Conservation (phyloP, 495 filamentous ascomycete genomes). For the Penicillium argentinense region DNA sequence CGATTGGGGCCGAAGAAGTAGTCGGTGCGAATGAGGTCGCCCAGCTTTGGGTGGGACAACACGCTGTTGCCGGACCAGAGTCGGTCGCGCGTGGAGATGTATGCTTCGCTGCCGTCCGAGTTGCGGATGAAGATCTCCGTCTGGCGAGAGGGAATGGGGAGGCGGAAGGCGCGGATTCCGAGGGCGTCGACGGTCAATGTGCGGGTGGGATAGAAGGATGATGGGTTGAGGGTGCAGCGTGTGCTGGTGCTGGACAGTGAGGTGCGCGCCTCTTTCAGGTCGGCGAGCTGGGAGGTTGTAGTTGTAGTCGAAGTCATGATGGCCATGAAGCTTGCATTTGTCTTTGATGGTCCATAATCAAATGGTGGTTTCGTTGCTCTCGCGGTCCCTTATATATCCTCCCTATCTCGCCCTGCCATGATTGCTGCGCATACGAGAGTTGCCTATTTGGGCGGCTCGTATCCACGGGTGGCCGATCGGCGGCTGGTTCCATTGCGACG, state of each 20-base stretch:
- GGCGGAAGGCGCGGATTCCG: constrained; percentile 42
- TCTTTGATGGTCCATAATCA: too few relatives aligned
- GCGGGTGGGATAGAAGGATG: constrained; percentile 10
- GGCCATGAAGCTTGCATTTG: not conserved
- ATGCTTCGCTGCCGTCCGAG: constrained; percentile 31
- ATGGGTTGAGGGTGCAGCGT: constrained; percentile 3
- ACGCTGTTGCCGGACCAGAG: constrained; percentile 43
- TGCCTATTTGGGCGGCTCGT: constrained; percentile 15
- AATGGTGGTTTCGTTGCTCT: too few relatives aligned
- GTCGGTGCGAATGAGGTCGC: constrained; percentile 37
- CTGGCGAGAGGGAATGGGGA: constrained; percentile 41
- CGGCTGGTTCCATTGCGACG: not conserved
- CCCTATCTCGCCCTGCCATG: too few relatives aligned
- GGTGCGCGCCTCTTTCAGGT: constrained; percentile 8
- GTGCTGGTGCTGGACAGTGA: constrained; percentile 15
- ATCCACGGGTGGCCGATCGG: constrained; percentile 8
- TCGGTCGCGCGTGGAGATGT: constrained; percentile 42
- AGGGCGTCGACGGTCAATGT: constrained; percentile 45
- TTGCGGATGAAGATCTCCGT: constrained; percentile 47
- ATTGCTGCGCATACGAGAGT: constrained; percentile 28
- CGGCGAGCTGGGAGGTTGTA: constrained; percentile 6
- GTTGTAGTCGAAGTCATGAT: constrained; percentile 6
- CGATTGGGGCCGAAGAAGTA: constrained; percentile 52
- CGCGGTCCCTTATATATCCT: too few relatives aligned
- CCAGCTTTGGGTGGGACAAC: constrained; percentile 23